Evolutionary conservation across 208 protist species (phyloP), one percentile per base, ranked within the genome.

Genomic region (Acanthamoeba royreba): DNA sequence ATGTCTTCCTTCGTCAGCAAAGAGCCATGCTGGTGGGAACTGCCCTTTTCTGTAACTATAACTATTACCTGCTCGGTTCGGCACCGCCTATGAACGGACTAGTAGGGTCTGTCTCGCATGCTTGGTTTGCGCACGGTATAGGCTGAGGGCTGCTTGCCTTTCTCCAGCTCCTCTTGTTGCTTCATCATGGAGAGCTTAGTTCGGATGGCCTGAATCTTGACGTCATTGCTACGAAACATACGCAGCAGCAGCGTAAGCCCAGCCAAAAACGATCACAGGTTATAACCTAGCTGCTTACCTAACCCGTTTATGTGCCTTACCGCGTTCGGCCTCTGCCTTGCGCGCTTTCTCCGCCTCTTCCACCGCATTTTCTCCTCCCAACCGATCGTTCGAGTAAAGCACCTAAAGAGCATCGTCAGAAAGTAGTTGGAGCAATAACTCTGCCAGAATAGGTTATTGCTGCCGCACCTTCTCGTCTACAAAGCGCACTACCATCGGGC

Each of bases 161-260:
- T 42, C 22, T 17, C 72, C 42, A 25, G 22, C 8, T 11, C 7
- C 5, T 17, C 40, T 31, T 85, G 43, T 33, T 85, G 42, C 43
- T 90, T 42, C 83, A 90, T 90, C 31, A 90, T 13, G 7, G 83
- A 45, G 28, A 90, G 83, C 53, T 90, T 90, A 19, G 83, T 38
- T 35, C 66, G 83, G 49, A 90, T 90, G 49, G 83, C 83, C 33
- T 66, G 33, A 3, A 90, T 90, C 52, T 90, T 90, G 49, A 52
- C 83, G 13, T 90, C 83, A 22, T 42, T 69, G 74, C 74, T 85
- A 45, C 35, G 19, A 28, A 1, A 13, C n/a, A 85, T 22, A 38
- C 43, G 19, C 19, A 9, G 69, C 3, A 81, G 72, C 28, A 38
- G 4, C 69, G 35, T 69, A 25, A 69, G 58, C 7, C n/a, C n/a